Base-by-base conservation (phyloP, 768 basidiomycete species). In the Pulveroboletus frians region DNA sequence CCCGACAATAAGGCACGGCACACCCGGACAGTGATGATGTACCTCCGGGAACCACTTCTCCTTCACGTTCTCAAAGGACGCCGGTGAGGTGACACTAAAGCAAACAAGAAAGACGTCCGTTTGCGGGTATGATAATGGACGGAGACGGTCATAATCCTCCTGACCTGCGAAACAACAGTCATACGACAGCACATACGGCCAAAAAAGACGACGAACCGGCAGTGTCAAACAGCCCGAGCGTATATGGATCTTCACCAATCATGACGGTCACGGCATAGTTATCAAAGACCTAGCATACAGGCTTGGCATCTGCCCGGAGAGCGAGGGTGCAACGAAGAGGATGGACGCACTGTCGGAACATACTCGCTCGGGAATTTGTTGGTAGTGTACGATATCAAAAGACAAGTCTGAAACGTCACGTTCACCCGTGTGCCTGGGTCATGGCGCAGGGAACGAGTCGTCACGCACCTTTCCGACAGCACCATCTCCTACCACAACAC, bases 11-110 rank as follows among this genome's bases (percentile, higher is more conserved):
- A 99, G 83, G 80, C 95, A 97, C 58, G 95, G 94, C 50, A 97
- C 95, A 43, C 96, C 95, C 14, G 96, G 96, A 78, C 96, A 99
- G 66, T 99, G 96, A 68, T 98, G 96, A 68, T 94, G 94, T 46
- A 99, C 95, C 75, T 99, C 96, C 5, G 96, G 96, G 80, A 98
- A 96, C 96, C 96, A 99, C 70, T 99, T 99, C 74, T 99, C 96
- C 81, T 96, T 98, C 64, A 99, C 95, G 86, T 99, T 98, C 73
- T 99, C 96, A 66, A 97, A 99, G 41, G 92, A 95, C 26, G 96
- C 95, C 4, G 95, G 96, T 9, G 90, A 93, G 36, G 95, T 97
- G 60, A 99, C 96, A 65, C 91, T 94, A 79, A 98, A 99, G 74
- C 96, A 99, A 59, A 99, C 95, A 50, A 99, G 79, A 81, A 99